Evolutionary conservation across 2,329 filamentous ascomycete species (phyloP), one percentile per base, ranked within the genome.

Genomic region (Orbilia ellipsospora): DNA sequence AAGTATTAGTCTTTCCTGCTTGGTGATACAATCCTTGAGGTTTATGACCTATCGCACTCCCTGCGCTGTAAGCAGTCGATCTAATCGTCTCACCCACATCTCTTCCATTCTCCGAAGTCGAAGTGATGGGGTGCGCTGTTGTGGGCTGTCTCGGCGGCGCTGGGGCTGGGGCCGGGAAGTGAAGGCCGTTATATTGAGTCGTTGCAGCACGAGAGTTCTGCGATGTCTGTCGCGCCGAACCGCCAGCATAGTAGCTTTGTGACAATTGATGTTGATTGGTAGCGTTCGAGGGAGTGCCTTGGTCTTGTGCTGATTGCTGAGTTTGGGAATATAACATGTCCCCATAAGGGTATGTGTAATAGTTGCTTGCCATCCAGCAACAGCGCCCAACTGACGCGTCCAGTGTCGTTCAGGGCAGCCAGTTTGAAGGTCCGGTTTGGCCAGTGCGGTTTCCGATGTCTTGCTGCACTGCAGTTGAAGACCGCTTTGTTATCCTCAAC

Each of bases 161-260:
- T 36, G 70, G 51, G 13, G 68, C 26, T n/a, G 61, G 36, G 20
- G 62, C 42, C 15, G 70, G 70, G 51, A 74, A 74, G 13, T 74
- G 63, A 31, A 74, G 63, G n/a, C 63, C 63, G 28, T 74, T 74
- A 31, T 68, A 74, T 13, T 74, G 70, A 4, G 70, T 61, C 13
- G 63, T 74, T 42, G 57, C 28, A 13, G 50, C 16, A n/a, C 63
- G 55, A 52, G 15, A 28, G 42, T 74, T 62, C 1, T 56, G 28
- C 16, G 52, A 26, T 12, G 56, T 10, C 52, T 57, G 63, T 28
- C 50, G 40, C 13, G 54, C 12, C 20, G 61, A 57, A 15, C 18
- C 51, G 36, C 51, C 40, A 8, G 40, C 7, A n/a, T 66, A 68
- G 45, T 63, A 67, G 18, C 48, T 42, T 28, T 73, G 61, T 20